Base-by-base conservation (phyloP, 805 yeast genomes). In the Dipodascopsis tothii region DNA sequence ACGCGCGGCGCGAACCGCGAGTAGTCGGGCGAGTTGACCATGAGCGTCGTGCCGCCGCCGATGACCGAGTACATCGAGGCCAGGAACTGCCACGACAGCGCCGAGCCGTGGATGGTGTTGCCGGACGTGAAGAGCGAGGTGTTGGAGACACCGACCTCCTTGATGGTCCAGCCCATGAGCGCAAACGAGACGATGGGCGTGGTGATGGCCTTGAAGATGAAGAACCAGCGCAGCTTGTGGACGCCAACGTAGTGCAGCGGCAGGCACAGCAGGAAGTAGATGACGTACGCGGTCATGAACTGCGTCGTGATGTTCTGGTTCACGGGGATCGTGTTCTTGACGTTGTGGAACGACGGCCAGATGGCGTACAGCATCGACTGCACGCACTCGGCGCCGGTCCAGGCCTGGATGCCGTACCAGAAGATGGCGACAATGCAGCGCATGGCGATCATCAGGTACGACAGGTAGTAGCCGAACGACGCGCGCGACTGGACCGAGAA, bases 381-480 rank as follows among this genome's bases (percentile, higher is more conserved):
- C 3, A 72, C 53, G 38, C 72, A 60, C 35, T 66, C 66, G 4
- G 73, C 76, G 38, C 77, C 76, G 14, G 71, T 62, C 55, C 63
- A 73, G 0, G 74, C 59, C 46, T 71, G 74, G 6, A 68, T 65
- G 3, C 71, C 69, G 47, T 62, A 70, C 72, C 74, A 73, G 33
- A 74, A 69, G 28, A 69, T 62, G 17, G 72, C 66, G 35, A 74
- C 58, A 22, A 71, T 61, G 33, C 67, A 63, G 56, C 79, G 61
- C 45, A 68, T 67, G 7, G 65, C 45, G 27, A 75, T 60, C n/a
- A 71, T 73, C 21, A 73, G 43, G 35, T 57, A 62, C 3, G 72
- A 64, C 2, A 77, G 76, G 45, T 63, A 57, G 30, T 71, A 61
- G 6, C 80, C 79, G 60, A 70, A 74, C 0, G 70, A 59, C 37